These are phyloP conservation scores for Colletotrichum sp. DNA, from an alignment of 2,329 filamentous ascomycete genomes.

Conservation along the genomic window DNA sequence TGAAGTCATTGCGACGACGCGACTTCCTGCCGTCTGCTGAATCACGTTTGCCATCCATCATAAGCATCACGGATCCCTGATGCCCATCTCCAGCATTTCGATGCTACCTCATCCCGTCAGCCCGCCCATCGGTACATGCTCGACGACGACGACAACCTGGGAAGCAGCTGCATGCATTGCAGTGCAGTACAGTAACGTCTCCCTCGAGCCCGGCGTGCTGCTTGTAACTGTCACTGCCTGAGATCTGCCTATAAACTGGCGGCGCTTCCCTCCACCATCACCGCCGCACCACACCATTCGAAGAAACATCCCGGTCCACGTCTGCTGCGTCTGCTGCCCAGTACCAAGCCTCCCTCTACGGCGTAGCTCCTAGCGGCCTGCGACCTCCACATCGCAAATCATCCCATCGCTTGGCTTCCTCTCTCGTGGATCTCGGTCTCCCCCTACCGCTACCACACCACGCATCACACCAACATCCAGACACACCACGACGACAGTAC, in stretches of 20 bases:
- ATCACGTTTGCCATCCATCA: not conserved
- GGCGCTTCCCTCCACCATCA: slow-evolving; percentile 6
- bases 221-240: not conserved
- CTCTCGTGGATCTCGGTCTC: not conserved
- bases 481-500: not conserved
- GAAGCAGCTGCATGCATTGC: slow-evolving; percentile 9
- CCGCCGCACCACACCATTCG: slow-evolving; percentile 1
- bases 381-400: slow-evolving; percentile 6
- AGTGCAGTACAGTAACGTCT: slow-evolving; percentile 3
- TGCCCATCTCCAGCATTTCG: not conserved
- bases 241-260: slow-evolving; percentile 3
- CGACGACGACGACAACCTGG: not conserved
- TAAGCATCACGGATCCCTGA: not conserved
- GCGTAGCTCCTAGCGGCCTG: not conserved
- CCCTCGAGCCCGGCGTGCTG: not conserved
- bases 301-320: slow-evolving; percentile 12
- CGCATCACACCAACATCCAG: not conserved
- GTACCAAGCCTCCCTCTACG: not conserved
- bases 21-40: not conserved
- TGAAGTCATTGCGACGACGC: not conserved
- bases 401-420: slow-evolving; percentile 10
- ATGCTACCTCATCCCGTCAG: slow-evolving; percentile 1
- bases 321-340: slow-evolving; percentile 4
- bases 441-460: not conserved
- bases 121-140: not conserved